Evolutionary conservation across 2,329 filamentous ascomycete species (phyloP), one percentile per base, ranked within the genome.

Genomic region (Hymenotorrendiella dingleyae): DNA sequence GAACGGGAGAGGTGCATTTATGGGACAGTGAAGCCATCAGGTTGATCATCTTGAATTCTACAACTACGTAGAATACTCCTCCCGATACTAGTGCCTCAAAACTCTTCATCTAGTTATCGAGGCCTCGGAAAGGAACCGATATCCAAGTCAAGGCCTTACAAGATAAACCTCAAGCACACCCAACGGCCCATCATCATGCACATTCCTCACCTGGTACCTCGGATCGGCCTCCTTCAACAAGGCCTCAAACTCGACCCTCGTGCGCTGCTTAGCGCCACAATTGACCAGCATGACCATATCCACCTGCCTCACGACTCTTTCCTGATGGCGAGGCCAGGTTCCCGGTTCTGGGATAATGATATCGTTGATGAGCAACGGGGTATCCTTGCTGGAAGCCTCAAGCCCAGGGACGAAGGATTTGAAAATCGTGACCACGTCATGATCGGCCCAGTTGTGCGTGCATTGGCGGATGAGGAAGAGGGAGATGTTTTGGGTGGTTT

Each of bases 391-490:
- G 22, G 49, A 55, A 6, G 50, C 48, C 46, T 59, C 59, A 41
- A 68, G 41, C 3, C 57, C 64, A 3, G 64, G 61, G 1, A 64
- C 47, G 4, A 67, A 28, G 4, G 54, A 52, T 20, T 48, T 48
- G 28, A 69, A 49, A 22, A 69, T 66, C 7, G 48, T 54, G n/a
- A 62, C 52, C 23, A 57, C 59, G 22, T 67, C 58, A 16, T 54
- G 50, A 39, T 68, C 64, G 16, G 54, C 54, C 62, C 61, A 67
- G 42, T 70, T 67, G 46, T 69, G 67, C 19, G 68, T 49, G 9
- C 66, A 58, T 46, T 57, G 60, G 19, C 65, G 60, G 24, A 67
- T 59, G 17, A 64, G 53, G 46, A 67, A 69, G 4, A 59, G 56
- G 30, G 54, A 47, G 7, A 61, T 59, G 11, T 54, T 42, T 8